phyloP scores from a whole-genome alignment of 306 rosid species.

The Pterocarpus macrocarpus region DNA sequence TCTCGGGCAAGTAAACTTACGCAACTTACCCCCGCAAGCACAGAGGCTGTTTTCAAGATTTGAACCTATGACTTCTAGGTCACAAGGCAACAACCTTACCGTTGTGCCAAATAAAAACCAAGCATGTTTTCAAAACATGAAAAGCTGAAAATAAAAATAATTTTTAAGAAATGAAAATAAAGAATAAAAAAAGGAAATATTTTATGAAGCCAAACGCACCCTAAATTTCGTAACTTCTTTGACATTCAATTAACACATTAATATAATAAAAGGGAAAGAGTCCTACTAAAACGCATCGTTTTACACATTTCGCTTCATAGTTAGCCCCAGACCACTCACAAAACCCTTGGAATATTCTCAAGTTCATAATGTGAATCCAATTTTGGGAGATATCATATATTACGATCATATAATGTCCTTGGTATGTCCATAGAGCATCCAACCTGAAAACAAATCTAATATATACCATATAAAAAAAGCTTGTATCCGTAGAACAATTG shows the following conservation, averaged over 20 bases:
- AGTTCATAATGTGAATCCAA: constrained; percentile 3
- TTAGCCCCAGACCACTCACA: constrained; percentile 15
- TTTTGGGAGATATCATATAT: constrained; percentile 21
- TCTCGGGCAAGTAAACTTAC: too few relatives aligned
- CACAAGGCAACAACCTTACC: too few relatives aligned
- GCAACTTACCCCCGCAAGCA: too few relatives aligned
- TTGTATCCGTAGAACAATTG: background rate
- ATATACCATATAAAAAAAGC: background rate
- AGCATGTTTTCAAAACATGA: background rate
- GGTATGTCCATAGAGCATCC: constrained; percentile 39
- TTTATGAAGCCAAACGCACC: background rate
- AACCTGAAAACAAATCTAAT: constrained; percentile 41
- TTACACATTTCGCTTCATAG: constrained; percentile 1
- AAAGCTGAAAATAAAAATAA: background rate
- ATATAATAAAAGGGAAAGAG: background rate
- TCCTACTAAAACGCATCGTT: background rate
- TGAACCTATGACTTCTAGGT: too few relatives aligned
- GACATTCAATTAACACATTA: constrained; percentile 15
- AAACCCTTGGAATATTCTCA: constrained; percentile 40
- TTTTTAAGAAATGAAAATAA: background rate
- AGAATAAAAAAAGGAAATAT: background rate
- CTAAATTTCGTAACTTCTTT: background rate
- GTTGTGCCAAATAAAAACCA: background rate
- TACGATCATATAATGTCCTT: constrained; percentile 24
- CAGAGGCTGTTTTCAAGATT: too few relatives aligned